Evolutionary conservation across 192 early-diverging fungal genomes (phyloP).

Genomic region (Coemansia sp.): DNA sequence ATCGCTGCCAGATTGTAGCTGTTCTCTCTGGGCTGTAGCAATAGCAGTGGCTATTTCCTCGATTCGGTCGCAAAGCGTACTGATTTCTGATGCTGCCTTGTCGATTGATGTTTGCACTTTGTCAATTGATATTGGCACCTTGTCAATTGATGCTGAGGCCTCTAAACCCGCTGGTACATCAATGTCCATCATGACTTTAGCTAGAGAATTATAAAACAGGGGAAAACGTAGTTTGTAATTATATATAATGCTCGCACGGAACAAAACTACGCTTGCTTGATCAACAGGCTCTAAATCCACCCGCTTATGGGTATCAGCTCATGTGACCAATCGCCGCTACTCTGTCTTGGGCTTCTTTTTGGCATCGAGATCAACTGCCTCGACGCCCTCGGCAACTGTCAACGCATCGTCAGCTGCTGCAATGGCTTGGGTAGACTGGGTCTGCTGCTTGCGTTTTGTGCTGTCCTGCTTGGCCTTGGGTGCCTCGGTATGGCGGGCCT

Average conservation of each 20-base stretch:
- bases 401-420: slow-evolving; percentile 1
- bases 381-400: slow-evolving; percentile 12
- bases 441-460: slow-evolving; percentile 37
- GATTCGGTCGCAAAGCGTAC: slow-evolving; percentile 29
- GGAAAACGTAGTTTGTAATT: background rate
- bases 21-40: slow-evolving; percentile 5
- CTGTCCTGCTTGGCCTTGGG: slow-evolving; percentile 31
- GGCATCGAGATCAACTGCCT: slow-evolving; percentile 12
- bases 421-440: background rate
- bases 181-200: slow-evolving; percentile 10
- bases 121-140: too few species aligned
- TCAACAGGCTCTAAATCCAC: background rate
- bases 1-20: slow-evolving; percentile 6
- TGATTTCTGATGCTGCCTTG: slow-evolving; percentile 19
- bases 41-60: slow-evolving; percentile 19
- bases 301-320: background rate
- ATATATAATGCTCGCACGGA: background rate
- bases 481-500: slow-evolving; percentile 61
- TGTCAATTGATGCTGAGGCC: too few species aligned
- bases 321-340: background rate
- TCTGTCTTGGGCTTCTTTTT: slow-evolving; percentile 35
- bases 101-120: slow-evolving; percentile 6
- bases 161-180: slow-evolving; percentile 1
- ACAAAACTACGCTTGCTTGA: too few species aligned
- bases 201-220: background rate